Conservation (phyloP, 768 basidiomycete genomes). For the Artomyces pyxidatus region DNA sequence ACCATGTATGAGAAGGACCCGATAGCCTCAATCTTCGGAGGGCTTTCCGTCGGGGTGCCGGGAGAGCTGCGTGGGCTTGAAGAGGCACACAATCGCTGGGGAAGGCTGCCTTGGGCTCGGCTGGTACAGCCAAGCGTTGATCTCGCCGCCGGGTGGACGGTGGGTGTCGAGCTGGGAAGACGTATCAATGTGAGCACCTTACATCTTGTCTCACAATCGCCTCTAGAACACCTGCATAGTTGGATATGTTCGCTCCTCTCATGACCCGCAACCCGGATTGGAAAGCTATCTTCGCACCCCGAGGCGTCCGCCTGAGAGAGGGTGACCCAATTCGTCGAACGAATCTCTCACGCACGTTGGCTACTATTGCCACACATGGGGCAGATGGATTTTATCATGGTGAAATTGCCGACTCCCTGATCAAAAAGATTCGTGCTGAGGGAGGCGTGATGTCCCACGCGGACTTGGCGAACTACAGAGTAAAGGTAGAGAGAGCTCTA, state of each 20-base stretch:
- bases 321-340: constrained; percentile 68
- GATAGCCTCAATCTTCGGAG: constrained; percentile 54
- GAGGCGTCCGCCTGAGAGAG: constrained; percentile 59
- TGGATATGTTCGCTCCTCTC: constrained; percentile 33
- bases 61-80: constrained; percentile 85
- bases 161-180: constrained; percentile 67
- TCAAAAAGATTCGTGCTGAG: constrained; percentile 58
- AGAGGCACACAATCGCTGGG: constrained; percentile 80
- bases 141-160: constrained; percentile 73
- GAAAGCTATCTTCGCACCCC: constrained; percentile 75
- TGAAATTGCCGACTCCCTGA: constrained; percentile 69
- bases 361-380: constrained; percentile 66
- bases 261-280: constrained; percentile 69
- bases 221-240: constrained; percentile 19
- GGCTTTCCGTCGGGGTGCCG: constrained; percentile 83
- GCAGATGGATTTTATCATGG: constrained; percentile 86
- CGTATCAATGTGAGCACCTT: constrained; percentile 52
- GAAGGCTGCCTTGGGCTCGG: constrained; percentile 66
- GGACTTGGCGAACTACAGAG: constrained; percentile 66
- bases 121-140: constrained; percentile 69
- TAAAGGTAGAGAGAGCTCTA: constrained; percentile 65
- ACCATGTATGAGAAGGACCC: constrained; percentile 69
- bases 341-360: constrained; percentile 73
- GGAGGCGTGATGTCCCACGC: constrained; percentile 76
- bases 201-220: neutral